Evolutionary conservation across 225 moss, liverwort and hornwort species (phyloP).

Genomic region (Takakia lepidozioides): DNA sequence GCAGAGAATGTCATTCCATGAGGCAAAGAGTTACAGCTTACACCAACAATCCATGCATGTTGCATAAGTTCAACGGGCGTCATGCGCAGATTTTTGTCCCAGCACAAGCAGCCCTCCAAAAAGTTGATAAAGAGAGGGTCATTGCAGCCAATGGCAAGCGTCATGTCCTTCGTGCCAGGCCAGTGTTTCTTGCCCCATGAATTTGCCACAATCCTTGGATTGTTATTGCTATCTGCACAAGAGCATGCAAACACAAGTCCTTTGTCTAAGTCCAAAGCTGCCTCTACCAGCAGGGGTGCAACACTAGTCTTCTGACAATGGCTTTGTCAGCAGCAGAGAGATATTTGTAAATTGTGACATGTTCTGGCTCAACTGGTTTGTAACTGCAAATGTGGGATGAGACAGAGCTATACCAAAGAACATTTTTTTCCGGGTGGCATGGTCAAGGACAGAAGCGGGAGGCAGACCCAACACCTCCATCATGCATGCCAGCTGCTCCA

Average conservation of each 20-base stretch:
- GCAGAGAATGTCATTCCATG: too few species aligned
- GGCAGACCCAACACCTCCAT: slow-evolving; percentile 89
- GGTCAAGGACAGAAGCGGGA: slow-evolving; percentile 42
- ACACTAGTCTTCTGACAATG: too few species aligned
- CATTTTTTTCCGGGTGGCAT: slow-evolving; percentile 75
- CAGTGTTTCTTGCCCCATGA: slow-evolving; percentile 88
- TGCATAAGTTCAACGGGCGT: slow-evolving; percentile 62
- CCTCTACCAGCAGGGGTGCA: too few species aligned
- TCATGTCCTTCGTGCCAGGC: slow-evolving; percentile 70
- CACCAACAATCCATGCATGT: slow-evolving; percentile 78
- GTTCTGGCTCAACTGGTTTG: too few species aligned
- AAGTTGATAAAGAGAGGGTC: slow-evolving; percentile 66
- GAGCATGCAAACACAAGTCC: too few species aligned
- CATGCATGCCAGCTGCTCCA: slow-evolving; percentile 84
- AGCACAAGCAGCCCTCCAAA: slow-evolving; percentile 78
- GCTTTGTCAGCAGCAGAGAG: too few species aligned
- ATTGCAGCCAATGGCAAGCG: slow-evolving; percentile 42
- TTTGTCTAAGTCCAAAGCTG: too few species aligned
- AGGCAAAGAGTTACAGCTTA: too few species aligned
- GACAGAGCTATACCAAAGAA: slow-evolving; percentile 63
- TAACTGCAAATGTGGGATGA: too few species aligned
- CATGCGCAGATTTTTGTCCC: slow-evolving; percentile 74
- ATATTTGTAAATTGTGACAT: background rate
- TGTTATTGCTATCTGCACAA: slow-evolving; percentile 72
- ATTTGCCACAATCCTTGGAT: slow-evolving; percentile 72